Conservation (phyloP, 1,284 basidiomycete species). For the Sphaerobolus stellatus region DNA sequence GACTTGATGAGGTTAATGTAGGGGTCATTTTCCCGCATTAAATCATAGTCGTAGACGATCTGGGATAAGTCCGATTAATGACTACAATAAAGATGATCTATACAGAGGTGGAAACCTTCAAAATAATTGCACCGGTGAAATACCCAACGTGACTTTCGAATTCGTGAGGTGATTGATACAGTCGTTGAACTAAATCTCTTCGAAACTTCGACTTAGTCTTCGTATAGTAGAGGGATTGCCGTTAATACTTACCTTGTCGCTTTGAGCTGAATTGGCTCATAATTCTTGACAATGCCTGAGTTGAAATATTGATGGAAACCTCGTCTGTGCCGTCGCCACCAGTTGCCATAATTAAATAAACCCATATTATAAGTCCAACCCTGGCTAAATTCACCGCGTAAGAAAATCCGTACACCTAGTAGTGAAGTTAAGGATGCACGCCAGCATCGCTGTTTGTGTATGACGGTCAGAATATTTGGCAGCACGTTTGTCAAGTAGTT, state of each 20-base stretch:
- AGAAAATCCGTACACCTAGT: background rate
- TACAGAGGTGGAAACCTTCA: background rate
- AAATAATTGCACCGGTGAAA: conserved; percentile 14
- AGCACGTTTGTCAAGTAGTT: conserved; percentile 66
- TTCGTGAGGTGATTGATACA: conserved; percentile 21
- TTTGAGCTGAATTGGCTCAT: conserved; percentile 38
- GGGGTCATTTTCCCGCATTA: background rate
- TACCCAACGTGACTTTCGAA: conserved; percentile 23
- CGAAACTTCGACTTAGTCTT: background rate
- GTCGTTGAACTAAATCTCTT: conserved; percentile 20
- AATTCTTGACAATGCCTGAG: conserved; percentile 21
- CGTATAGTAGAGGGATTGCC: background rate
- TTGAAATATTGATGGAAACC: conserved; percentile 24
- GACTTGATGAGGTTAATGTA: conserved; percentile 43
- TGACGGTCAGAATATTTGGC: conserved; percentile 72
- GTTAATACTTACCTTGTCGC: conserved; percentile 29
- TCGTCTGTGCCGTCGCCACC: conserved; percentile 20
- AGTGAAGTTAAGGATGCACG: background rate
- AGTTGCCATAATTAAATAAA: conserved; percentile 21
- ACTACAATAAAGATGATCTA: background rate
- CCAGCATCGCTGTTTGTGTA: conserved; percentile 5
- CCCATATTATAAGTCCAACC: conserved; percentile 18
- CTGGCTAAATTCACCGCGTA: background rate
- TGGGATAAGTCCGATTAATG: background rate
- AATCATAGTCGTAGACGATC: conserved; percentile 7